Base-by-base conservation (phyloP, 2,329 filamentous ascomycete species). In the Aspergillus tanneri region DNA sequence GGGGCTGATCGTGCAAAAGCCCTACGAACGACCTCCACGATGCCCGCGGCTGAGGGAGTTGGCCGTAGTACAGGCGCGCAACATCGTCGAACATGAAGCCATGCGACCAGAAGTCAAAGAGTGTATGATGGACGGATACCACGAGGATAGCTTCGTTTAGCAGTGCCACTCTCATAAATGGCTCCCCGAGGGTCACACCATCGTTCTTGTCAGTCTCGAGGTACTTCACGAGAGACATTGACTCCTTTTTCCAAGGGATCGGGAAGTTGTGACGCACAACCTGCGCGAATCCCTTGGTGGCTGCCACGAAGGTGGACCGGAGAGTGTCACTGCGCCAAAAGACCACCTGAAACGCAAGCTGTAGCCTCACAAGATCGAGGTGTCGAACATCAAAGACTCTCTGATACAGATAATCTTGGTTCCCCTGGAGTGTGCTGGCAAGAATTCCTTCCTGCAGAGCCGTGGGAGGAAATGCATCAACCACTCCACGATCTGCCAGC, bases 31-130 rank as follows among this genome's bases (percentile, higher is more conserved):
- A 30, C 23, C 41, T 50, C 34, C 28, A 50, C 8, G n/a, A 16
- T 5, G 47, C 36, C 4, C 47, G 42, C 27, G 37, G 22, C 22
- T 42, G 18, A 11, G 24, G 30, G 8, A 4, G 36, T 4, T 10
- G 25, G 19, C 37, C 36, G 12, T 19, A 41, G 24, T 36, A 50
- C 25, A 41, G 22, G 16, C 28, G 36, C 11, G 43, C 45, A n/a
- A 46, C 42, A 10, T 50, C 47, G 19, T 47, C 38, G 21, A 42
- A 47, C n/a, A 47, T 16, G 16, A 47, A 47, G 4, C 45, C 19
- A 19, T 47, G 45, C 3, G 45, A 47, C 45, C 45, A 47, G 39
- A 47, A 47, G 23, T 47, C 45, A 19, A 47, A 47, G 16, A 47
- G 38, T 4, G 38, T 39, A 24, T 47, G 45, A 24, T 47, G 45